Evolutionary conservation across 2,329 filamentous ascomycete genomes (phyloP).

Genomic region (Penicillium sp.): DNA sequence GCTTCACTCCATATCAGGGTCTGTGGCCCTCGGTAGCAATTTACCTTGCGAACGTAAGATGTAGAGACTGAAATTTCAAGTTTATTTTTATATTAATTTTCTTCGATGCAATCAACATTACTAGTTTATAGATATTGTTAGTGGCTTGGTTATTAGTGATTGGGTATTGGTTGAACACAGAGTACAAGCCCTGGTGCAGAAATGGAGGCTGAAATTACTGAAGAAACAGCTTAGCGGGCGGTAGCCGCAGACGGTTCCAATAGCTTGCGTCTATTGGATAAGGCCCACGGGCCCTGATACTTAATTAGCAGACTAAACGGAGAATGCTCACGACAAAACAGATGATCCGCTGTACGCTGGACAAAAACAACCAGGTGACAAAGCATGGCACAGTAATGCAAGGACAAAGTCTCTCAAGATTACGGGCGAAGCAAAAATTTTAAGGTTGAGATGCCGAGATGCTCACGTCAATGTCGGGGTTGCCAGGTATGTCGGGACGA

Average conservation of each 20-base stretch:
- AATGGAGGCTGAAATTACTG: not conserved
- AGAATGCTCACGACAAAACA: not conserved
- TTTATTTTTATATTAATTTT: not conserved
- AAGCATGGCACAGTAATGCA: not conserved
- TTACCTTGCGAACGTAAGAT: not conserved
- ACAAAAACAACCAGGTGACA: not conserved
- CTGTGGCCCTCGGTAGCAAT: not conserved
- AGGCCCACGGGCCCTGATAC: not conserved
- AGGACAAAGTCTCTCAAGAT: not conserved
- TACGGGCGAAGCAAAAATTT: constrained; percentile 44
- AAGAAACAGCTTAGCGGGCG: not conserved
- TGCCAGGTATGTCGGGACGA: too few relatives aligned
- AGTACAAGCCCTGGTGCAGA: not conserved
- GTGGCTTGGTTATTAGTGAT: not conserved
- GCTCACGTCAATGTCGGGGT: not conserved
- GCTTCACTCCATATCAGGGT: too few relatives aligned
- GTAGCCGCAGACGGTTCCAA: not conserved
- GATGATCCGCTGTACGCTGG: not conserved
- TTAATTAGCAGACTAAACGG: not conserved
- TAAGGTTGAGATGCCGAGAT: not conserved
- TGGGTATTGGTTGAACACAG: not conserved
- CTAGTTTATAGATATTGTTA: not conserved
- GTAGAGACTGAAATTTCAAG: not conserved
- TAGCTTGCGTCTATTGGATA: not conserved
- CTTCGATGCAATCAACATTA: not conserved